Evolutionary conservation across 345 rosid species (phyloP).

Genomic region (Acer campestre): DNA sequence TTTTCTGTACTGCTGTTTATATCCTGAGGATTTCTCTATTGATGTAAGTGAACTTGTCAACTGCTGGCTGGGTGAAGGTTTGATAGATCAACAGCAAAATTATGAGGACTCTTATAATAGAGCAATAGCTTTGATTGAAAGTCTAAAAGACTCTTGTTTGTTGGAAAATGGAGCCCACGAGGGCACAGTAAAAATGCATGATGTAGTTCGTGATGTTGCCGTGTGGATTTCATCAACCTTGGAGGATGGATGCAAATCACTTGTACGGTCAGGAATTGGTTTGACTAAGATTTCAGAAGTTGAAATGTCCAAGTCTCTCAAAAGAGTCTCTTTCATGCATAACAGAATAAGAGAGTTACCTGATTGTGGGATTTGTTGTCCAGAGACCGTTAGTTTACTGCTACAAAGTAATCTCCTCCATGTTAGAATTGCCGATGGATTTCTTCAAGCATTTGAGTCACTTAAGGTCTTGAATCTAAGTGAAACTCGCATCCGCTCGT

Average conservation of each 20-base stretch:
- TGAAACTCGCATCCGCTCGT: too few relatives aligned
- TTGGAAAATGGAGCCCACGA: constrained; percentile 39
- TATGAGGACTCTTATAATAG: constrained; percentile 27
- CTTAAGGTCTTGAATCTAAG: too few relatives aligned
- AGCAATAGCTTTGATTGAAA: constrained; percentile 42
- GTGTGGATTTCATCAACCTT: constrained; percentile 36
- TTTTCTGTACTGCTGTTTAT: constrained; percentile 46
- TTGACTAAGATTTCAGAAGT: constrained; percentile 22
- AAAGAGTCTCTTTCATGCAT: constrained; percentile 44
- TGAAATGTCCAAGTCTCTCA: constrained; percentile 22
- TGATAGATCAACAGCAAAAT: constrained; percentile 31
- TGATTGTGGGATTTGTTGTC: too few relatives aligned
- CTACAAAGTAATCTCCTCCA: too few relatives aligned
- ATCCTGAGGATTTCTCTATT: constrained; percentile 44
- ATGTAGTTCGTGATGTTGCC: constrained; percentile 46
- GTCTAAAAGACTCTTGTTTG: constrained; percentile 44
- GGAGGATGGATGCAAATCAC: constrained; percentile 28
- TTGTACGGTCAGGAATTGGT: constrained; percentile 34
- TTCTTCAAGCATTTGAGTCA: too few relatives aligned
- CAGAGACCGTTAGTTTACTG: too few relatives aligned
- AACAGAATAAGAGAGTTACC: constrained; percentile 16
- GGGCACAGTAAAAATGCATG: constrained; percentile 49
- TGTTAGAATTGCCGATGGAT: too few relatives aligned
- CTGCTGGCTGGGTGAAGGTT: constrained; percentile 48
- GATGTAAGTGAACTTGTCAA: constrained; percentile 35